phyloP scores from a whole-genome alignment of 176 grass and related monocot genomes.

The Typha latifolia region DNA sequence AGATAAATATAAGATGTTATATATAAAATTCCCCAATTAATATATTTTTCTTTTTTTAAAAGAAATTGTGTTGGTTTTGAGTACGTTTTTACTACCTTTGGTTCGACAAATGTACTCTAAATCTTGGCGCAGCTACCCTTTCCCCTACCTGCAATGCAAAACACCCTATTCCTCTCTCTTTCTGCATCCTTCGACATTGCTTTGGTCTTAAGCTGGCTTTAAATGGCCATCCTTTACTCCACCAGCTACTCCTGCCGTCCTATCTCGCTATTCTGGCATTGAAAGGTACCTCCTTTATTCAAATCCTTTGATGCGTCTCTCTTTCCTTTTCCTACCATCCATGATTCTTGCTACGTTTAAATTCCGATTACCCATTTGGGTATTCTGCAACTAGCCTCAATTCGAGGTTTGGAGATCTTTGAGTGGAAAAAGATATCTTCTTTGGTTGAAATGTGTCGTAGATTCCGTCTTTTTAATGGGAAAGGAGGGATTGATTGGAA shows the following conservation, averaged over 20 bases:
- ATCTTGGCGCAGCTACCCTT: too few relatives aligned
- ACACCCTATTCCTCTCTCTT: too few relatives aligned
- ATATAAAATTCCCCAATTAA: too few relatives aligned
- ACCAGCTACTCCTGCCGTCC: not conserved
- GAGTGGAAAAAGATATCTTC: conserved; percentile 3
- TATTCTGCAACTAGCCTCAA: not conserved
- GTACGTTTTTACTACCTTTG: too few relatives aligned
- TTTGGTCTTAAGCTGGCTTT: too few relatives aligned
- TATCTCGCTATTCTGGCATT: not conserved
- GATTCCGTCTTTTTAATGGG: not conserved
- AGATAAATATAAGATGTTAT: too few relatives aligned
- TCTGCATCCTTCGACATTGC: not conserved
- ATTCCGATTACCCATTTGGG: not conserved
- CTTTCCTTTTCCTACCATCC: too few relatives aligned
- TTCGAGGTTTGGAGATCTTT: not conserved
- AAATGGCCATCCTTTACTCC: not conserved
- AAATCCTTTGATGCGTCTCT: not conserved
- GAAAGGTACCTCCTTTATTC: not conserved
- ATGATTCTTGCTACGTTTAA: not conserved
- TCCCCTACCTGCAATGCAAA: not conserved
- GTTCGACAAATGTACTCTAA: too few relatives aligned
- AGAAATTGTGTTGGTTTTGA: too few relatives aligned
- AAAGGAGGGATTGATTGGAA: not conserved
- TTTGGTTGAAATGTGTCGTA: not conserved
- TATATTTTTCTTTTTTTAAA: too few relatives aligned